Evolutionary conservation across 805 yeast species (phyloP).

Genomic region (Komagataella populi): DNA sequence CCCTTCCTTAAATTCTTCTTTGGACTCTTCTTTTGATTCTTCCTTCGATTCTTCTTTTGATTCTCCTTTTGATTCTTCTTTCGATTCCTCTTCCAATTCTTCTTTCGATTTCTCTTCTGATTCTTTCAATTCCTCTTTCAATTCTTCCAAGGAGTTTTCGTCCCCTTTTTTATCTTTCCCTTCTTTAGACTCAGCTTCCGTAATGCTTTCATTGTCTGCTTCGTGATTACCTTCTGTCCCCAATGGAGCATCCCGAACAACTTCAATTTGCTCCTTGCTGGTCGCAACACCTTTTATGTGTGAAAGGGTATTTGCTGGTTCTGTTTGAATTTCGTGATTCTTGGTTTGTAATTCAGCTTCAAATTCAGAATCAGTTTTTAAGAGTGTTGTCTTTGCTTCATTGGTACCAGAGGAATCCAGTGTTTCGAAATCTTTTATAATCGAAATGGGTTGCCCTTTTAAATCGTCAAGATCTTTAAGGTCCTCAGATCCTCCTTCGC

Average conservation of each 20-base stretch:
- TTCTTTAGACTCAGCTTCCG: not conserved
- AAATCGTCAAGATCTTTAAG: not conserved
- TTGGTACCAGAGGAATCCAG: not conserved
- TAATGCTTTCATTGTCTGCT: not conserved
- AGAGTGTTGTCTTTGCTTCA: not conserved
- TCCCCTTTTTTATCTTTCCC: not conserved
- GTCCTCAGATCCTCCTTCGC: not conserved
- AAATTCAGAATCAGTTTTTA: not conserved
- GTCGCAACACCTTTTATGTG: not conserved
- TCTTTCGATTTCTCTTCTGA: not conserved
- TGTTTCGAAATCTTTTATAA: not conserved
- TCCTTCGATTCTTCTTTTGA: not conserved
- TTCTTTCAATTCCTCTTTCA: not conserved
- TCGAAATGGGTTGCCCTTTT: not conserved
- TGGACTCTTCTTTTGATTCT: not conserved
- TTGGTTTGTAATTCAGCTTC: not conserved
- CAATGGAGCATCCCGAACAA: not conserved
- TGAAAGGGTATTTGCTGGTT: not conserved
- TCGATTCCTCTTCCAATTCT: not conserved
- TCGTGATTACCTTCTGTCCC: not conserved
- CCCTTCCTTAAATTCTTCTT: not conserved
- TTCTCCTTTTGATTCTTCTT: not conserved
- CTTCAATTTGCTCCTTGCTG: not conserved
- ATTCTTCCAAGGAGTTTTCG: not conserved
- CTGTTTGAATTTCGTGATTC: not conserved